Conservation (phyloP, 148 eudicot species). For the Pouteria glomerata region DNA sequence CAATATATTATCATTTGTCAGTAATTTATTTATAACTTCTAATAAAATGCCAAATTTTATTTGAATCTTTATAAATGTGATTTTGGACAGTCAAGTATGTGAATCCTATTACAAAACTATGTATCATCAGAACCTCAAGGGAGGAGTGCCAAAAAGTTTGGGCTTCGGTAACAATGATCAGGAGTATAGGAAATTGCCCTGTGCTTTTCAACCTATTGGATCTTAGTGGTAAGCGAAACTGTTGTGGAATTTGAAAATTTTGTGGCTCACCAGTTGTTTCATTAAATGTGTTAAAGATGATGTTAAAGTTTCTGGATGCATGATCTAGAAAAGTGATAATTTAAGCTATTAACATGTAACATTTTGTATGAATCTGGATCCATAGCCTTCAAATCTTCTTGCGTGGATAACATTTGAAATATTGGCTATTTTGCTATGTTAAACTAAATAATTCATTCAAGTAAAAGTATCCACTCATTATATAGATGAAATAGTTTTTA, state of each 20-base stretch:
- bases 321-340: neutral
- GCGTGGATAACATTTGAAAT: neutral
- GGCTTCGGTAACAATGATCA: slow-evolving; percentile 77
- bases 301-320: neutral
- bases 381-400: neutral
- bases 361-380: neutral
- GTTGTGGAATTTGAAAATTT: neutral
- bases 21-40: neutral
- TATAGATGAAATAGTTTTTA: neutral
- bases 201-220: slow-evolving; percentile 74
- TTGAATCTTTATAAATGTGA: neutral
- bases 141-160: slow-evolving; percentile 81
- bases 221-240: slow-evolving; percentile 68
- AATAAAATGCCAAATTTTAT: neutral
- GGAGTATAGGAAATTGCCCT: slow-evolving; percentile 63
- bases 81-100: slow-evolving; percentile 70
- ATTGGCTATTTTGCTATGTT: no score
- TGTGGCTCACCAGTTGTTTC: neutral
- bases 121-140: slow-evolving; percentile 78
- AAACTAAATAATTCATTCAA: no score
- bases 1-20: neutral
- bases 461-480: neutral
- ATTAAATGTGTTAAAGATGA: neutral
- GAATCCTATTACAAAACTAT: slow-evolving; percentile 80
- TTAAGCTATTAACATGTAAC: neutral